A percentile compares a stretch with the other conserved stretches of the same genome.
These are phyloP conservation scores for Ensete ventricosum DNA, from an alignment of 176 grass and related monocot genomes.

Conservation along the genomic window DNA sequence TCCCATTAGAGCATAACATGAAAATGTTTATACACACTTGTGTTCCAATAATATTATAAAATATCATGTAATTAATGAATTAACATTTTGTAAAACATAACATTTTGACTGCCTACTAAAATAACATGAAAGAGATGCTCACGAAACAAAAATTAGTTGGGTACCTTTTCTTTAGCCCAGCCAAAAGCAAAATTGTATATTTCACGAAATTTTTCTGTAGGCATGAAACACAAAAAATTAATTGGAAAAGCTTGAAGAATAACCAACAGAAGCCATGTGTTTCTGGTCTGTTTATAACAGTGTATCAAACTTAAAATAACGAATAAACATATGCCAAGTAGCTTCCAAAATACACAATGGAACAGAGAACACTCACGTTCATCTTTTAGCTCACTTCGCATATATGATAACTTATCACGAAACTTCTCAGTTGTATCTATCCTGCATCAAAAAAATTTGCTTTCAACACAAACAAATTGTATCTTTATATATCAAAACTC, in stretches of 20 bases:
- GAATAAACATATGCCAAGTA: not conserved
- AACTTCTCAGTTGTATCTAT: constrained; percentile 90
- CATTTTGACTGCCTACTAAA: too few species aligned
- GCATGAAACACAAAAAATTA: constrained; percentile 22
- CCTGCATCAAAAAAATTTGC: constrained; percentile 37
- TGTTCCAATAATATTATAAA: too few species aligned
- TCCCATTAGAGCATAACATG: too few species aligned
- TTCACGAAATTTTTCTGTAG: constrained; percentile 93
- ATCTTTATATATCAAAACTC: not conserved
- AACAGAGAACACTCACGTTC: constrained; percentile 49
- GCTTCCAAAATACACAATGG: not conserved
- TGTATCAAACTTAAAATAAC: constrained; percentile 5
- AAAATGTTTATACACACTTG: too few species aligned
- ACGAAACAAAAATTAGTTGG: constrained; percentile 6
- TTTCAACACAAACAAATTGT: constrained; percentile 12
- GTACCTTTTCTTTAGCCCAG: constrained; percentile 97
- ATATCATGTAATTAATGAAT: too few species aligned
- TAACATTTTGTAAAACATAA: too few species aligned
- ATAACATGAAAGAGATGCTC: not conserved
- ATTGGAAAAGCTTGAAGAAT: not conserved
- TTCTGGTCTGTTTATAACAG: too few species aligned
- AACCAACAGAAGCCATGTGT: too few species aligned
- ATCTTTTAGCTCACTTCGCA: constrained; percentile 88
- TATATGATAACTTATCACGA: constrained; percentile 68
- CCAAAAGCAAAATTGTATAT: constrained; percentile 97